Base-by-base conservation (phyloP, 2,329 filamentous ascomycete genomes). In the Beauveria australis region DNA sequence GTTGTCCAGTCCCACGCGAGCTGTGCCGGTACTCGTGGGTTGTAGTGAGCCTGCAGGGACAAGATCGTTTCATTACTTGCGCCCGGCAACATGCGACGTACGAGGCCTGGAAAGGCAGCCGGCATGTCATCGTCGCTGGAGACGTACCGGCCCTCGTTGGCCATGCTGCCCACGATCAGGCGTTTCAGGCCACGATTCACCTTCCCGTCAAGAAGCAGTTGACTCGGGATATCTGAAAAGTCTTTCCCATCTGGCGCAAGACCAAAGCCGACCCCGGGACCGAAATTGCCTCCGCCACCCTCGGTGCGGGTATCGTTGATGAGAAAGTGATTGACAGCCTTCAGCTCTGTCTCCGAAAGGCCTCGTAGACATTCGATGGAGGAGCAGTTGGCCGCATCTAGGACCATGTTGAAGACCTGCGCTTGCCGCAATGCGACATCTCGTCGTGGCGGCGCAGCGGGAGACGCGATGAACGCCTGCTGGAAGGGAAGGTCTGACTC, bases 401-500 rank as follows among this genome's bases (percentile, higher is more conserved):
- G 49, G 2, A 65, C 54, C 12, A 37, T 49, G 12, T 63, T n/a
- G 37, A 62, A 65, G 12, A 64, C n/a, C 10, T 61, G 14, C 16
- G 10, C 37, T 43, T 64, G 63, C 12, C 63, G 59, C 2, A 40
- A 48, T n/a, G 53, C 44, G 12, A 63, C 53, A 33, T 64, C 53
- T 48, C 63, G 55, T 26, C 63, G 49, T 12, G 61, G 62, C 3
- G 63, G 63, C n/a, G 60, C 53, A 4, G 59, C 61, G 2, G 62
- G 62, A 1, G 64, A 64, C 3, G 63, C 58, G 10, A 63, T 43
- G 9, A 64, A 62, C 14, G 43, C 61, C 44, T 63, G 52, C 52
- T 72, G 71, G 66, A 81, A 81, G 1, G 77, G 78, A 9, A 65
- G 67, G 30, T 53, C 63, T 8, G 64, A 66, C 26, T 67, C 67